Evolutionary conservation across 2,329 filamentous ascomycete genomes (phyloP).

Genomic region (Diaporthe sp.): DNA sequence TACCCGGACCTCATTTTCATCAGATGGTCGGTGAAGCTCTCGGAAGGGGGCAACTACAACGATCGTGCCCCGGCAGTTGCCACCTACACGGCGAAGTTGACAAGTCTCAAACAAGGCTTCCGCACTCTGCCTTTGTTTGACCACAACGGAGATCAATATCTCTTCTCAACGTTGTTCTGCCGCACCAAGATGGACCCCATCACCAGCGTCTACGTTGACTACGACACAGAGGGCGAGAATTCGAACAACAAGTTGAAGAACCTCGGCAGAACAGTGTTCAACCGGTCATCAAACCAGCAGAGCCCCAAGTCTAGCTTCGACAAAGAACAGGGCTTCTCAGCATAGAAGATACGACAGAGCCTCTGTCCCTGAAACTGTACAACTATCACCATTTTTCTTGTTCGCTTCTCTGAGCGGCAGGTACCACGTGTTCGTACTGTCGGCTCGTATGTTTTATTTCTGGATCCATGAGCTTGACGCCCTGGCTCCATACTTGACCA

Average conservation of each 20-base stretch:
- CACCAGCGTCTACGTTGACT: slow-evolving; percentile 69
- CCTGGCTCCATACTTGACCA: neutral
- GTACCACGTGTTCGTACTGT: slow-evolving; percentile 31
- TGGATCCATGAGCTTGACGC: slow-evolving; percentile 37
- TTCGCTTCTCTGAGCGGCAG: slow-evolving; percentile 29
- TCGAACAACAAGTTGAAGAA: slow-evolving; percentile 70
- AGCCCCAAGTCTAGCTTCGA: slow-evolving; percentile 66
- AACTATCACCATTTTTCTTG: neutral
- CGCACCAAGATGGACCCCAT: slow-evolving; percentile 78
- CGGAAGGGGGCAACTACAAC: slow-evolving; percentile 79
- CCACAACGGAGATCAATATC: slow-evolving; percentile 88
- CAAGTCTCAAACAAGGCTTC: slow-evolving; percentile 90
- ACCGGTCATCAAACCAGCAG: slow-evolving; percentile 60
- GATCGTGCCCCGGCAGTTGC: slow-evolving; percentile 78
- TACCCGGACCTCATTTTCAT: slow-evolving; percentile 95
- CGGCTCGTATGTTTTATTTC: neutral
- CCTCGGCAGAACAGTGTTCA: slow-evolving; percentile 70
- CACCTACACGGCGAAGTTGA: slow-evolving; percentile 93
- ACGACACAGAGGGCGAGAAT: slow-evolving; percentile 58
- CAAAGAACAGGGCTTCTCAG: slow-evolving; percentile 40
- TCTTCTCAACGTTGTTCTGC: slow-evolving; percentile 96
- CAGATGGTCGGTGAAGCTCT: slow-evolving; percentile 91
- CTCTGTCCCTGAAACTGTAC: slow-evolving; percentile 9
- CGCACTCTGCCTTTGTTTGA: slow-evolving; percentile 93
- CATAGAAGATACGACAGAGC: slow-evolving; percentile 14